These are phyloP conservation scores for Nicotiana sylvestris DNA, from an alignment of 257 asterid species.

Conservation along the genomic window DNA sequence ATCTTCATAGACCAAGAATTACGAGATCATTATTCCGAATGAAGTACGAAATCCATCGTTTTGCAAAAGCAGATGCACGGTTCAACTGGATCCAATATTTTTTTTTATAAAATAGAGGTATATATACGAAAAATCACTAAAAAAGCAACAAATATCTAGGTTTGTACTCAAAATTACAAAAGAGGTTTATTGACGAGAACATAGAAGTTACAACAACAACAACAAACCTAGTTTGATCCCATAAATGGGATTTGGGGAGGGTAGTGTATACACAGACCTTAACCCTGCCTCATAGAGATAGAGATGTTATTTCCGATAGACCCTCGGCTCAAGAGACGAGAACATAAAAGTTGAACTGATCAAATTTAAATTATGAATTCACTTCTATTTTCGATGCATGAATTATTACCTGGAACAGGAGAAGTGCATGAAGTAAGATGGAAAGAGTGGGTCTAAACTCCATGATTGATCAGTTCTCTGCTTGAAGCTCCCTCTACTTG, in stretches of 20 bases:
- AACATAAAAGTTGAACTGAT: neutral
- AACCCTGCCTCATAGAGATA: too few species aligned
- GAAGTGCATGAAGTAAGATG: constrained; percentile 14
- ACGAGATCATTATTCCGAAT: neutral
- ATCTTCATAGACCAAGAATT: neutral
- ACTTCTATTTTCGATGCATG: too few species aligned
- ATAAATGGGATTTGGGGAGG: too few species aligned
- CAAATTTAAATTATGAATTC: neutral
- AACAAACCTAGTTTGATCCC: too few species aligned
- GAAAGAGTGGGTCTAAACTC: neutral
- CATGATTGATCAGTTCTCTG: constrained; percentile 3
- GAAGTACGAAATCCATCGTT: neutral
- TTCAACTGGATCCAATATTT: neutral
- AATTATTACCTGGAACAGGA: constrained; percentile 8
- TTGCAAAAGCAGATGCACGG: neutral
- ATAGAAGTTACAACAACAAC: too few species aligned
- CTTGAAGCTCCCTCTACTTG: neutral
- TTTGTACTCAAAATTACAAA: neutral
- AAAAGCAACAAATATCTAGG: neutral
- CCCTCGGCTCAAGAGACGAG: too few species aligned
- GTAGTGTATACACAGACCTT: too few species aligned
- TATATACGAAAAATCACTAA: neutral
- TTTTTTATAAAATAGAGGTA: neutral
- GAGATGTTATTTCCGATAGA: too few species aligned
- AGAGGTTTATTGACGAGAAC: neutral